These are phyloP conservation scores for Mitragyna speciosa DNA, from an alignment of 257 asterid genomes.

Conservation along the genomic window DNA sequence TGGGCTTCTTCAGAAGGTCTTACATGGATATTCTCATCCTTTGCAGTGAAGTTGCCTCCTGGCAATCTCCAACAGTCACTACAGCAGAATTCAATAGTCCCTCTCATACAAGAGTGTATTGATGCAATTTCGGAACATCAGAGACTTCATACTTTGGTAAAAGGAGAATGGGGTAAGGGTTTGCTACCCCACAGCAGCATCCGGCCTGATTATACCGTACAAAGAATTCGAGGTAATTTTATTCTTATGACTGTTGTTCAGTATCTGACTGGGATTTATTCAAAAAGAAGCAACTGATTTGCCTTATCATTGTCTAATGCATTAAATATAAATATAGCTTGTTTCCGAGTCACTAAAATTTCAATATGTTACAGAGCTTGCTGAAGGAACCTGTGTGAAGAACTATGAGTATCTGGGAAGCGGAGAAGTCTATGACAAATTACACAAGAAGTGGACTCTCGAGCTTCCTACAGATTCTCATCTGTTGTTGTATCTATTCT, in stretches of 20 bases:
- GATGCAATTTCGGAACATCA: slow-evolving; percentile 92
- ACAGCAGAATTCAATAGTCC: slow-evolving; percentile 49
- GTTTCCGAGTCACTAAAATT: slow-evolving; percentile 1
- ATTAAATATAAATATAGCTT: background rate
- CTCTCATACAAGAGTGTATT: slow-evolving; percentile 69
- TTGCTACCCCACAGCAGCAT: slow-evolving; percentile 78
- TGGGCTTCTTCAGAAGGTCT: slow-evolving; percentile 5
- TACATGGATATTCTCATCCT: slow-evolving; percentile 10
- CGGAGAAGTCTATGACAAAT: slow-evolving; percentile 68
- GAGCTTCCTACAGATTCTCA: slow-evolving; percentile 92
- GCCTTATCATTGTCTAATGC: background rate
- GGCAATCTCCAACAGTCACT: slow-evolving; percentile 61
- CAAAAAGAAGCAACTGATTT: background rate
- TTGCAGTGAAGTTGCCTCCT: slow-evolving; percentile 55
- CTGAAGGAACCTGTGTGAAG: slow-evolving; percentile 92
- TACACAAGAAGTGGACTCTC: slow-evolving; percentile 69
- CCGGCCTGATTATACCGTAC: slow-evolving; percentile 75
- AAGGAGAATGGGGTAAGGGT: slow-evolving; percentile 97
- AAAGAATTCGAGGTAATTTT: slow-evolving; percentile 70
- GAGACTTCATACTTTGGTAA: slow-evolving; percentile 80
- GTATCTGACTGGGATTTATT: background rate
- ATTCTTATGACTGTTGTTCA: slow-evolving; percentile 5
- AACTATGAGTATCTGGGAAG: slow-evolving; percentile 85
- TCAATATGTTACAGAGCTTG: slow-evolving; percentile 59
- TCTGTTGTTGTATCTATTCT: slow-evolving; percentile 81